Evolutionary conservation across 2,329 filamentous ascomycete species (phyloP), one percentile per base, ranked within the genome.

Genomic region (Pezicula carpinea): DNA sequence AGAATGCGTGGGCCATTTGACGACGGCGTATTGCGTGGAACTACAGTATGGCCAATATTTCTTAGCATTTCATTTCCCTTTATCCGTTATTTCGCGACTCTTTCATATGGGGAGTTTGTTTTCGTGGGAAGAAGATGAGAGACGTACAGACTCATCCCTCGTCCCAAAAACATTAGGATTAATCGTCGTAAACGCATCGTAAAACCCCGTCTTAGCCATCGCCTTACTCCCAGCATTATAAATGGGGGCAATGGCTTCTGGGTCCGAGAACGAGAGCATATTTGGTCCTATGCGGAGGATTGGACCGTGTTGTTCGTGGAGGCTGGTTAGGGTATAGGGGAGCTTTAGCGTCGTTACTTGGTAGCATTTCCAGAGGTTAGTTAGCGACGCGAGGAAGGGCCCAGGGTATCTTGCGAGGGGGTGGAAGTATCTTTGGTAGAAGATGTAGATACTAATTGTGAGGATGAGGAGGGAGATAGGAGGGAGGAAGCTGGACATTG

Each of bases 191-290:
- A 57, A 67, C 2, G 59, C 64, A 54, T 66, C 61, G 42, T 66
- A 66, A 44, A 66, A 65, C 33, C 65, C 59, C 0, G 60, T 64
- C 51, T 67, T 67, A 3, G 60, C 61, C 57, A 66, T 62, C 13
- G 38, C 15, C 26, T 21, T 39, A n/a, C n/a, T n/a, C 35, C 55
- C 53, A 26, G 57, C 60, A 33, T 65, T 58, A 41, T 63, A 65
- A 6, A 66, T 56, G 4, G 47, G 15, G 29, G 54, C 51, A 18
- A 66, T 58, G 2, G 62, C 58, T 19, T 58, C 56, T 40, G 61
- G 58, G 17, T 48, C 35, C 2, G 57, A 63, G 33, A 65, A 42
- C 45, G 58, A 62, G n/a, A 66, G 47, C 22, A 64, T 64, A 40
- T 58, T 47, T 1, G 58, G 58, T 5, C 49, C 55, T 23, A 53